These are phyloP conservation scores for Turritis glabra DNA, from an alignment of 345 rosid genomes.

Conservation along the genomic window DNA sequence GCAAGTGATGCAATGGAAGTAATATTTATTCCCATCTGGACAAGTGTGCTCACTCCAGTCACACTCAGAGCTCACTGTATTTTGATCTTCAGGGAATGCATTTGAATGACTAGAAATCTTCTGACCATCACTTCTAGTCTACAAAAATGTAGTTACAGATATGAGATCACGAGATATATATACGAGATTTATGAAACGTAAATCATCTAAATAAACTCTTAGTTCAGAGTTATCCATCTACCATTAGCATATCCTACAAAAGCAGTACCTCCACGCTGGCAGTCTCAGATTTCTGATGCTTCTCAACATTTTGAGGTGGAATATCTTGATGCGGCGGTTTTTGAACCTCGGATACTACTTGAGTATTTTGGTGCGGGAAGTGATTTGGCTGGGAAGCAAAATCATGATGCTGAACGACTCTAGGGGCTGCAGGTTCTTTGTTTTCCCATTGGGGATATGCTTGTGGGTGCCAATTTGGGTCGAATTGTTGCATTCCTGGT, in stretches of 20 bases:
- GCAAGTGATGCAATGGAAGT: constrained; percentile 66
- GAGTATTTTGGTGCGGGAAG: constrained; percentile 46
- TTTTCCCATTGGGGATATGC: constrained; percentile 48
- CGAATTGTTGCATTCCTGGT: constrained; percentile 49
- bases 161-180: constrained; percentile 3
- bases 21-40: constrained; percentile 85
- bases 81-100: constrained; percentile 42
- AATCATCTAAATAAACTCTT: constrained; percentile 7
- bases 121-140: constrained; percentile 43
- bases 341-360: constrained; percentile 46
- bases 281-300: constrained; percentile 43
- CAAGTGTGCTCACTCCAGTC: constrained; percentile 94
- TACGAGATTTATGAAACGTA: constrained; percentile 14
- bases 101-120: constrained; percentile 35
- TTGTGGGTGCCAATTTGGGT: constrained; percentile 48
- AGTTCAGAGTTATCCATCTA: constrained; percentile 4
- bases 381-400: constrained; percentile 43
- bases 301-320: constrained; percentile 42
- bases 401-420: constrained; percentile 45
- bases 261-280: constrained; percentile 45
- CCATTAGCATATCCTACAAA: constrained; percentile 13
- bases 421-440: constrained; percentile 41
- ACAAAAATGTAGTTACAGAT: constrained; percentile 3
- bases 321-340: constrained; percentile 34
- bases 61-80: constrained; percentile 51